A percentile compares a stretch with the other conserved stretches of the same genome.
phyloP scores from a whole-genome alignment of 495 filamentous ascomycete species.

The Zalerion maritima region DNA sequence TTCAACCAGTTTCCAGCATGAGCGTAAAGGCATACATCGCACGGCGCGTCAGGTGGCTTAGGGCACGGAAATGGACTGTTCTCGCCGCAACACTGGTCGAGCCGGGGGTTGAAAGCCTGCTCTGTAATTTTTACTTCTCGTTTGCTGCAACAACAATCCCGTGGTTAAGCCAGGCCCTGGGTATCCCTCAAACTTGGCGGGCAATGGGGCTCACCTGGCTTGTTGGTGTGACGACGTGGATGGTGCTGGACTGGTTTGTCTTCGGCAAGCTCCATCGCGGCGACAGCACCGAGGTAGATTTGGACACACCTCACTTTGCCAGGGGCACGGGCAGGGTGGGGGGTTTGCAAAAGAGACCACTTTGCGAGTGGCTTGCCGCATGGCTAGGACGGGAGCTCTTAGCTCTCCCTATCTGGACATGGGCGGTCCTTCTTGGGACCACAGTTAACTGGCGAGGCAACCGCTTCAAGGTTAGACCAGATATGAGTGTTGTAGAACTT shows the following conservation, averaged over 20 bases:
- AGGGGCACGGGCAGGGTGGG: constrained; percentile 23
- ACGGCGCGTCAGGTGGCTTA: constrained; percentile 77
- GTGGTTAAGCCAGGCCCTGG: constrained; percentile 37
- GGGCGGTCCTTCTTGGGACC: constrained; percentile 69
- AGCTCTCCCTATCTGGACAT: constrained; percentile 75
- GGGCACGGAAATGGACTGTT: constrained; percentile 91
- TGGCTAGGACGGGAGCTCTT: constrained; percentile 78
- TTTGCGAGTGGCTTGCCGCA: constrained; percentile 58
- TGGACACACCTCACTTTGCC: constrained; percentile 59
- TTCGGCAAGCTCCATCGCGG: constrained; percentile 61
- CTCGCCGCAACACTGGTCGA: constrained; percentile 82
- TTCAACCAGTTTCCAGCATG: constrained; percentile 80
- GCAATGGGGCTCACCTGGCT: constrained; percentile 53
- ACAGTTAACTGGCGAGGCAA: constrained; percentile 79
- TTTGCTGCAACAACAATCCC: constrained; percentile 65
- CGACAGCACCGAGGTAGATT: constrained; percentile 53
- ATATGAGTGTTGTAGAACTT: constrained; percentile 59
- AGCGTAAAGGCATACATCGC: constrained; percentile 65
- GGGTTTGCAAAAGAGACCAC: constrained; percentile 33
- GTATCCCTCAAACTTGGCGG: constrained; percentile 51
- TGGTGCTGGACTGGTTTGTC: constrained; percentile 53
- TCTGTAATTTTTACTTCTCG: constrained; percentile 66
- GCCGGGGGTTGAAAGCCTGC: constrained; percentile 77
- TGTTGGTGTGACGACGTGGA: constrained; percentile 54
- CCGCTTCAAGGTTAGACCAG: constrained; percentile 64